Evolutionary conservation across 2,329 filamentous ascomycete genomes (phyloP).

Genomic region (Phaeosphaeria sp.): DNA sequence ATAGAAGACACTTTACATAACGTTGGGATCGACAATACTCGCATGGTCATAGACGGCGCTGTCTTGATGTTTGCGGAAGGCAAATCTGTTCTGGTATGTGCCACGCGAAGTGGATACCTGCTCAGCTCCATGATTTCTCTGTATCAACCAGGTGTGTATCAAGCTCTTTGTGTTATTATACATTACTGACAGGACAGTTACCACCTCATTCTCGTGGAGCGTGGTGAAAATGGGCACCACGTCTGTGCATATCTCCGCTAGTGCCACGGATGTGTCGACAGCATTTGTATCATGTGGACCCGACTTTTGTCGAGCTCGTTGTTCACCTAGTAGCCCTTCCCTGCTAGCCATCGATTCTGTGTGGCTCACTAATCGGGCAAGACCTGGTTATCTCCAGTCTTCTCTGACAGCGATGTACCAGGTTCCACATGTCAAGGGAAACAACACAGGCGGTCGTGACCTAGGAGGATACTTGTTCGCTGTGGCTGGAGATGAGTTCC

Average conservation of each 20-base stretch:
- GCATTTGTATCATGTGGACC: slow-evolving; percentile 49
- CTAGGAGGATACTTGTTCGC: slow-evolving; percentile 56
- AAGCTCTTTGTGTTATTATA: neutral
- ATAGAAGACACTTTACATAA: slow-evolving; percentile 18
- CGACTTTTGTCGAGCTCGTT: slow-evolving; percentile 45
- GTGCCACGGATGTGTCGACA: slow-evolving; percentile 28
- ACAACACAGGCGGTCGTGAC: slow-evolving; percentile 47
- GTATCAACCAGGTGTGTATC: slow-evolving; percentile 11
- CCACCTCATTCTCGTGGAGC: slow-evolving; percentile 11
- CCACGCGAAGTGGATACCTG: slow-evolving; percentile 44
- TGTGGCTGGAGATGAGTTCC: slow-evolving; percentile 55
- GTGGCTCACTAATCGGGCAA: slow-evolving; percentile 44
- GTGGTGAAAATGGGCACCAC: slow-evolving; percentile 34
- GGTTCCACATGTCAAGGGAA: slow-evolving; percentile 24
- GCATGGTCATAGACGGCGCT: slow-evolving; percentile 39
- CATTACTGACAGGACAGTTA: slow-evolving; percentile 9
- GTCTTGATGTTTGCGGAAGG: slow-evolving; percentile 22
- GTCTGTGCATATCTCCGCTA: slow-evolving; percentile 29
- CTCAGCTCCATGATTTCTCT: slow-evolving; percentile 19
- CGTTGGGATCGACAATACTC: slow-evolving; percentile 3
- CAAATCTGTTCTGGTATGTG: slow-evolving; percentile 37
- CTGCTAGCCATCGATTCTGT: slow-evolving; percentile 40
- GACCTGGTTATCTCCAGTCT: slow-evolving; percentile 38
- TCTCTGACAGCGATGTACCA: slow-evolving; percentile 42
- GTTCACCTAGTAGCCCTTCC: slow-evolving; percentile 8